A percentile compares a stretch with the other conserved stretches of the same genome.
phyloP scores from a whole-genome alignment of 1,284 basidiomycete species.

The Ustilago hordei region DNA sequence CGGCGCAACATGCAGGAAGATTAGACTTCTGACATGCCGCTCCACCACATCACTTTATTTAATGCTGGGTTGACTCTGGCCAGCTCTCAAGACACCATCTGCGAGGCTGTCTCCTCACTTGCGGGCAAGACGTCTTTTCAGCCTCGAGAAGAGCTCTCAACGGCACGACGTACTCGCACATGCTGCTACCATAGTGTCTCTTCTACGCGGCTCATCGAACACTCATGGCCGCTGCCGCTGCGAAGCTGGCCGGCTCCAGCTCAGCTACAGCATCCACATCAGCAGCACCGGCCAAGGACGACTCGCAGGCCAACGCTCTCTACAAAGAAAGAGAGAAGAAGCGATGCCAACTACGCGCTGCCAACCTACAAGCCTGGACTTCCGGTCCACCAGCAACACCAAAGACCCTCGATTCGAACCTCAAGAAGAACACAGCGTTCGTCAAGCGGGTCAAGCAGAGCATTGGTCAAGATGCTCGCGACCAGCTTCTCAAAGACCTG shows the following conservation, averaged over 20 bases:
- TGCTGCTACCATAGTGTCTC: slow-evolving; percentile 10
- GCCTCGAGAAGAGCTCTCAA: neutral
- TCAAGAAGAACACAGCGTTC: slow-evolving; percentile 68
- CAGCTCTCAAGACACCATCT: neutral
- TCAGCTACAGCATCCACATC: slow-evolving; percentile 13
- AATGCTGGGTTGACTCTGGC: neutral
- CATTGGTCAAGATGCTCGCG: slow-evolving; percentile 70
- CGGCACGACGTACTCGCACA: neutral
- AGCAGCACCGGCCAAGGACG: slow-evolving; percentile 30
- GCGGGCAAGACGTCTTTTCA: neutral
- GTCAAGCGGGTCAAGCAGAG: slow-evolving; percentile 64
- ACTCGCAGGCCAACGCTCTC: slow-evolving; percentile 25
- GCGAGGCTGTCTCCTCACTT: neutral
- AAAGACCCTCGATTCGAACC: slow-evolving; percentile 59
- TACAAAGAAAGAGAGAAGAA: slow-evolving; percentile 56
- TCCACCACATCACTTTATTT: neutral
- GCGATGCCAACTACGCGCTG: slow-evolving; percentile 44
- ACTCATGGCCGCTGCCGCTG: slow-evolving; percentile 19
- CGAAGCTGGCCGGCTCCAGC: slow-evolving; percentile 15
- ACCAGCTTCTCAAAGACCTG: slow-evolving; percentile 77
- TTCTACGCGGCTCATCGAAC: neutral
- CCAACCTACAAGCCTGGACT: slow-evolving; percentile 52
- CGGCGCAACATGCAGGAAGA: neutral
- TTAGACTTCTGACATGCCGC: neutral
- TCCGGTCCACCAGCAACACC: slow-evolving; percentile 32